Conservation (phyloP, 2,329 filamentous ascomycete species). For the Coniella lustricola region DNA sequence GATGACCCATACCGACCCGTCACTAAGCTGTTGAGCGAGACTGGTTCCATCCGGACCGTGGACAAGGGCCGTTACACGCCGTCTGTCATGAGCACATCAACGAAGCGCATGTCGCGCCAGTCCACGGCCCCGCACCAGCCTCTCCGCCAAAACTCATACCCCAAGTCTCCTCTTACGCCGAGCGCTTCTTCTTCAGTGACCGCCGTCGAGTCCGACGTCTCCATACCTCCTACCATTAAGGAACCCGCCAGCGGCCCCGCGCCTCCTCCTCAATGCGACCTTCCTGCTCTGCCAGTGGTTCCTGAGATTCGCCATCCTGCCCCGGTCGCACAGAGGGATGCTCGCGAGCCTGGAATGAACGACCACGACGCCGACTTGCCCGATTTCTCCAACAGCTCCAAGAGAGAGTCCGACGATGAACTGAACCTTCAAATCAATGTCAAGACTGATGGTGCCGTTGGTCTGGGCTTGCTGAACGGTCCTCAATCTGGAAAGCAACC, state of each 20-base stretch:
- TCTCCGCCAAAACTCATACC: conserved; percentile 39
- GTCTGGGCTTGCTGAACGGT: conserved; percentile 13
- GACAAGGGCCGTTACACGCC: conserved; percentile 29
- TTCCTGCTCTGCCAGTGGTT: conserved; percentile 17
- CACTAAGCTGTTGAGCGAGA: conserved; percentile 49
- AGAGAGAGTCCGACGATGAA: conserved; percentile 10
- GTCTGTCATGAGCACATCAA: conserved; percentile 10
- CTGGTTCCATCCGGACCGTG: conserved; percentile 48
- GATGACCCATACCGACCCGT: conserved; percentile 80
- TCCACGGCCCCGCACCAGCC: conserved; percentile 24
- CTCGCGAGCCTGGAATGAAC: conserved; percentile 4
- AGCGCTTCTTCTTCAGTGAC: conserved; percentile 26
- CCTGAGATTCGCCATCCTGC: conserved; percentile 31
- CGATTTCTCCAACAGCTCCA: conserved; percentile 9
- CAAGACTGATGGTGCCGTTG: conserved; percentile 7
- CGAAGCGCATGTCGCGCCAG: conserved; percentile 14
- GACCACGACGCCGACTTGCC: conserved; percentile 8
- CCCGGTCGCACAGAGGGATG: conserved; percentile 23
- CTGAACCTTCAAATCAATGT: conserved; percentile 1
- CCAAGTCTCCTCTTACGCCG: conserved; percentile 31
- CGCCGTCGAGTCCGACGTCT: conserved; percentile 15
- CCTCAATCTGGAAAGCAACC: conserved; percentile 4
- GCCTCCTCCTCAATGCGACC: conserved; percentile 30
- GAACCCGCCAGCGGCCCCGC: conserved; percentile 31
- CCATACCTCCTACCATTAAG: conserved; percentile 18